Percentiles rank a stretch among this genome's conserved stretches.
Conservation (phyloP, 768 basidiomycete species). For the Mycena venus region DNA sequence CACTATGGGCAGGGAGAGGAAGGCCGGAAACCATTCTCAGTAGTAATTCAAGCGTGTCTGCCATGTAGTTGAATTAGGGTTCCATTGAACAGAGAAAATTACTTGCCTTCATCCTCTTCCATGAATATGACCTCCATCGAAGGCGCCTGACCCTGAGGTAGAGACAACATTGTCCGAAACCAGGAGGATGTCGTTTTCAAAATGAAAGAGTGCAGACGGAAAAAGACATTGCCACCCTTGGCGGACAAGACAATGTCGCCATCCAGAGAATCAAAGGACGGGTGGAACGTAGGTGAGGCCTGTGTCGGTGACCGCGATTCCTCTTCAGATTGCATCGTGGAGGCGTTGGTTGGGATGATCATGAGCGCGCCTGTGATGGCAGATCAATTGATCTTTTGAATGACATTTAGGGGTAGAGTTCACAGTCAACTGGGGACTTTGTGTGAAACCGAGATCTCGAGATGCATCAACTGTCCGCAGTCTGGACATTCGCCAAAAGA, state of each 20-base stretch:
- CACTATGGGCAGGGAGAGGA: constrained; percentile 48
- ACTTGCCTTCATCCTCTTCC: constrained; percentile 61
- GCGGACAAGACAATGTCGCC: constrained; percentile 70
- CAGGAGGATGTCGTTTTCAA: constrained; percentile 76
- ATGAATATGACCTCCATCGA: constrained; percentile 60
- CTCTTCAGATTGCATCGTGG: constrained; percentile 29
- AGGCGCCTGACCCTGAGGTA: constrained; percentile 56
- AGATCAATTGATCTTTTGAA: neutral
- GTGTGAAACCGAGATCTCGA: no score
- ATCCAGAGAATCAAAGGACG: constrained; percentile 64
- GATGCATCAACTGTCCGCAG: no score
- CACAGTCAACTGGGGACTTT: no score
- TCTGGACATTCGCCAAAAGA: no score
- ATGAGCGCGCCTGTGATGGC: neutral
- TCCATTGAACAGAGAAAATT: neutral
- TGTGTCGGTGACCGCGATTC: neutral
- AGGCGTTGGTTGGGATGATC: neutral
- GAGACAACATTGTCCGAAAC: constrained; percentile 71
- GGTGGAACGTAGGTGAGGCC: constrained; percentile 47
- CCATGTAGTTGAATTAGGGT: neutral
- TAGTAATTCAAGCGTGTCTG: constrained; percentile 65
- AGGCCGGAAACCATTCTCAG: constrained; percentile 75
- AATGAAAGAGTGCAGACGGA: constrained; percentile 71
- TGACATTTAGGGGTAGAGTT: no score
- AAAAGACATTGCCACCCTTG: constrained; percentile 62